phyloP scores from a whole-genome alignment of 805 yeast species.

The Henningerozyma blattae region DNA sequence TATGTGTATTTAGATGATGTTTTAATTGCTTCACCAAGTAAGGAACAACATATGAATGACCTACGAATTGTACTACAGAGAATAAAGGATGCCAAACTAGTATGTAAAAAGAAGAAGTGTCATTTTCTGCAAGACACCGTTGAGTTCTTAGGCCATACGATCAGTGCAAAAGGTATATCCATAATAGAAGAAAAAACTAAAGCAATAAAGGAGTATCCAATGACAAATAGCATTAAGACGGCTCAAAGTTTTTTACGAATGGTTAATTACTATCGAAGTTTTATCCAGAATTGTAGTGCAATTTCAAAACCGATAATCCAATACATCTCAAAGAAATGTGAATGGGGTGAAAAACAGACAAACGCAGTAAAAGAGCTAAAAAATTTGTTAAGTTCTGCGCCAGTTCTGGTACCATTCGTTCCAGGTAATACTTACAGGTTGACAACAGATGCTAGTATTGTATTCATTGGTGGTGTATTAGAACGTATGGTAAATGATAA shows the following conservation, averaged over 20 bases:
- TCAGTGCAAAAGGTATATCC: no score
- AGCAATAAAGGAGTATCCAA: not conserved
- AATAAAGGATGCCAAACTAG: constrained; percentile 1
- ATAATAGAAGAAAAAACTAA: not conserved
- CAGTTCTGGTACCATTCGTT: constrained; percentile 1
- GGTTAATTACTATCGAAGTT: constrained; percentile 5
- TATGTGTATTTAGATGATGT: constrained; percentile 6
- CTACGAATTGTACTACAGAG: constrained; percentile 1
- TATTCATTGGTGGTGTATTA: constrained; percentile 6
- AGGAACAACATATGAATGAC: constrained; percentile 4
- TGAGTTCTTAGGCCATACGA: constrained; percentile 4
- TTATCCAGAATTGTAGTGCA: constrained; percentile 4
- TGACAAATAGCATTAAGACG: constrained; percentile 2
- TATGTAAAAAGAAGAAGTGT: constrained; percentile 6
- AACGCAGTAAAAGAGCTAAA: constrained; percentile 1
- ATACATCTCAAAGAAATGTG: constrained; percentile 1
- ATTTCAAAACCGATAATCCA: constrained; percentile 1
- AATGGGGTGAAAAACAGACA: constrained; percentile 1
- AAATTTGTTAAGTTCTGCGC: not conserved
- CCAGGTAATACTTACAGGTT: not conserved
- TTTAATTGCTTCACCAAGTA: not conserved
- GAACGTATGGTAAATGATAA: constrained; percentile 2
- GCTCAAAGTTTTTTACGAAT: constrained; percentile 7
- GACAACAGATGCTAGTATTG: constrained; percentile 5
- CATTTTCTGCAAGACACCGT: constrained; percentile 2